Conservation (phyloP, 2,329 filamentous ascomycete species). For the Epicoccum nigrum region DNA sequence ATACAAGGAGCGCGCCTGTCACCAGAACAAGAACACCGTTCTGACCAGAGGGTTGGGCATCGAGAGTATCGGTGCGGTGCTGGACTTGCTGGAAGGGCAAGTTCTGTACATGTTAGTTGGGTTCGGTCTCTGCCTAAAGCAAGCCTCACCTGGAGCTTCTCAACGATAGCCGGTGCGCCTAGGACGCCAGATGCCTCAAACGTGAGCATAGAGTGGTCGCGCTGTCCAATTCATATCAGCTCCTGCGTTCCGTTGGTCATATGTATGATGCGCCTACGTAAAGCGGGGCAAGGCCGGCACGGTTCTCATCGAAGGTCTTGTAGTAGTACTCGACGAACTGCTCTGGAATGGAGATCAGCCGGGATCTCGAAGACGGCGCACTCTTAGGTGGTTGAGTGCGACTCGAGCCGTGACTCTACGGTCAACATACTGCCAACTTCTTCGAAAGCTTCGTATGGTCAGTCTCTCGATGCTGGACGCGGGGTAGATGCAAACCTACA, state of each 20-base stretch:
- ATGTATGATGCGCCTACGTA: conserved; percentile 69
- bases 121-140: neutral
- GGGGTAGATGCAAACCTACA: conserved; percentile 25
- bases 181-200: conserved; percentile 76
- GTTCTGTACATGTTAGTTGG: conserved; percentile 57
- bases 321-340: conserved; percentile 94
- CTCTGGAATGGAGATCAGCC: conserved; percentile 59
- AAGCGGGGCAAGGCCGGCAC: conserved; percentile 68
- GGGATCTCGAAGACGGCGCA: neutral
- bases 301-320: conserved; percentile 79
- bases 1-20: conserved; percentile 82
- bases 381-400: neutral
- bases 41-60: conserved; percentile 77
- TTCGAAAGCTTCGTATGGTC: conserved; percentile 23
- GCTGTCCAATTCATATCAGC: conserved; percentile 57
- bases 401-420: conserved; percentile 1
- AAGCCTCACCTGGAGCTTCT: conserved; percentile 77
- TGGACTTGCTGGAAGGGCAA: conserved; percentile 82
- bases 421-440: conserved; percentile 50
- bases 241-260: neutral
- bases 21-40: conserved; percentile 82
- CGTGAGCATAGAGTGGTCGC: conserved; percentile 86
- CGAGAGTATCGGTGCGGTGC: conserved; percentile 77
- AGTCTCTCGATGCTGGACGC: conserved; percentile 17
- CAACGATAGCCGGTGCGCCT: conserved; percentile 70